A percentile compares a stretch with the other conserved stretches of the same genome.
phyloP scores from a whole-genome alignment of 148 eudicot genomes.

The Cornus florida region DNA sequence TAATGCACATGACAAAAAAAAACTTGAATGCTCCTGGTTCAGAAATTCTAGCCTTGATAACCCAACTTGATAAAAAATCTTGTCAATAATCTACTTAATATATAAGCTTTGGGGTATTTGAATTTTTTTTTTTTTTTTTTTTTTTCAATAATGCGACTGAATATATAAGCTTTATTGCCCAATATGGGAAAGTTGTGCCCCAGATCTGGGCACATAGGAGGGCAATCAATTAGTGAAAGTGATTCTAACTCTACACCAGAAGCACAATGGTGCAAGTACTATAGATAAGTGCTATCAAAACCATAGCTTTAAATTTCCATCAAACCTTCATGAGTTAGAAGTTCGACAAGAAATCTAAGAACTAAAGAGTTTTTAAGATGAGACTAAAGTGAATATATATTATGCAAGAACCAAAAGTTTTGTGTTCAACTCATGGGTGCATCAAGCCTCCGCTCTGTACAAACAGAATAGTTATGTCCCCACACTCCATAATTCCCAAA shows the following conservation, averaged over 20 bases:
- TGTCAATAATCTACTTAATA: background rate
- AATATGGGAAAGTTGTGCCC: background rate
- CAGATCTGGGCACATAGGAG: background rate
- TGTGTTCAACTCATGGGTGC: too few species aligned
- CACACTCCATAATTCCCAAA: too few species aligned
- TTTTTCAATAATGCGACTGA: too few species aligned
- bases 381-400: too few species aligned
- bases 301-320: background rate
- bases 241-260: background rate
- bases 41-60: background rate
- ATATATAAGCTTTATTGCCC: too few species aligned
- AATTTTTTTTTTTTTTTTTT: too few species aligned
- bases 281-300: background rate
- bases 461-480: too few species aligned
- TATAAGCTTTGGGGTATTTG: background rate
- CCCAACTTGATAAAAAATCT: background rate
- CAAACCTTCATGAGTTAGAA: too few species aligned
- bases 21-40: background rate
- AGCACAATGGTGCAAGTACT: background rate
- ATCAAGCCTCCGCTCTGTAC: too few species aligned
- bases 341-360: too few species aligned
- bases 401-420: too few species aligned
- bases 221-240: background rate
- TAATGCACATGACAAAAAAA: background rate
- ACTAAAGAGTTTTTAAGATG: too few species aligned